Percentiles rank a stretch among this genome's conserved stretches.
These are phyloP conservation scores for Trichoderma sp. DNA, from an alignment of 2,329 filamentous ascomycete genomes.

Conservation along the genomic window DNA sequence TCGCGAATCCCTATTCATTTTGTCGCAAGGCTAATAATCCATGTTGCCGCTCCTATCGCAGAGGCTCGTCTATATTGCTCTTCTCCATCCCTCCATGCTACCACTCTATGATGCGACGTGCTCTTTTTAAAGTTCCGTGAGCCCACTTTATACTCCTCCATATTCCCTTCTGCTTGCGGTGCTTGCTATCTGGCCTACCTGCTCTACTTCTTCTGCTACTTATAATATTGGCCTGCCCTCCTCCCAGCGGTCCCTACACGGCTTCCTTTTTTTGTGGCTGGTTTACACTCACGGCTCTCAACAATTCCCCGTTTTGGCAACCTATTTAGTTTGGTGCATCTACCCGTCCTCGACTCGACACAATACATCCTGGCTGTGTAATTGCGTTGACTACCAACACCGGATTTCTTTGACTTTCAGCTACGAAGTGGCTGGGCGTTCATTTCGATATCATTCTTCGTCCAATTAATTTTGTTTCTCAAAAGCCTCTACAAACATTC, in stretches of 20 bases:
- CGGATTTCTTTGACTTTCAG: background rate
- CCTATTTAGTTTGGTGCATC: conserved; percentile 42
- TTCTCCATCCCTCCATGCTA: conserved; percentile 26
- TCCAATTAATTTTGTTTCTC: background rate
- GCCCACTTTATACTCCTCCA: conserved; percentile 17
- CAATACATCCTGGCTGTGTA: background rate
- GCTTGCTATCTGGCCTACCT: background rate
- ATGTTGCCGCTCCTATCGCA: conserved; percentile 29
- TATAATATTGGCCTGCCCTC: conserved; percentile 10
- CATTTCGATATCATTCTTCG: background rate
- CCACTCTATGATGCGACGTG: conserved; percentile 25
- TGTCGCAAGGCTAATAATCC: conserved; percentile 20
- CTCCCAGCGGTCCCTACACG: background rate
- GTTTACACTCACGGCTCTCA: conserved; percentile 35
- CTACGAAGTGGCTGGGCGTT: background rate
- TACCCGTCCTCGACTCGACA: conserved; percentile 39
- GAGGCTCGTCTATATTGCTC: conserved; percentile 25
- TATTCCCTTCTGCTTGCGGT: background rate
- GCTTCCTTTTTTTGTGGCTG: background rate
- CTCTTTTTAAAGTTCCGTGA: conserved; percentile 25
- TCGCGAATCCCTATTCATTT: conserved; percentile 28
- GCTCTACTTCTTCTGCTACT: background rate
- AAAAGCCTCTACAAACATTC: background rate
- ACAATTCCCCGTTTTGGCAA: conserved; percentile 47
- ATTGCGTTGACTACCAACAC: background rate